Evolutionary conservation across 331 rosid genomes (phyloP).

Genomic region (Acacia pycnantha): DNA sequence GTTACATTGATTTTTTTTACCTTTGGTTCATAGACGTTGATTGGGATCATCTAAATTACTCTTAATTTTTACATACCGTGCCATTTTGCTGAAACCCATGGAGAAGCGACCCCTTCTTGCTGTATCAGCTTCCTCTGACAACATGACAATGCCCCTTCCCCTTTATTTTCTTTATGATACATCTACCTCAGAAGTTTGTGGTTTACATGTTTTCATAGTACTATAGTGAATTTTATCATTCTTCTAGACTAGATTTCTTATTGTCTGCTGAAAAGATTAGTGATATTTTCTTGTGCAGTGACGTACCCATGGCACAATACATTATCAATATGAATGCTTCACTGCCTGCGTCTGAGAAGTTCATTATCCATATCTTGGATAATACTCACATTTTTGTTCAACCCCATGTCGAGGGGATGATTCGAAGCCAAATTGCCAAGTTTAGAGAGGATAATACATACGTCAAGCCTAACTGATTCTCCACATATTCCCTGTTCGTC

Average conservation of each 20-base stretch:
- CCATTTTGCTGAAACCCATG: too few relatives aligned
- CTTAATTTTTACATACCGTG: not conserved
- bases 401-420: slow-evolving; percentile 70
- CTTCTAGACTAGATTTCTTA: not conserved
- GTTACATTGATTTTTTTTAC: not conserved
- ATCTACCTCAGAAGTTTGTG: not conserved
- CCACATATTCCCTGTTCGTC: not conserved
- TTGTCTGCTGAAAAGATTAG: slow-evolving; percentile 1
- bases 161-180: not conserved
- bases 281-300: slow-evolving; percentile 50
- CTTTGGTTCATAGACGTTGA: too few relatives aligned
- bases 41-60: not conserved
- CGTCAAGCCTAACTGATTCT: slow-evolving; percentile 69
- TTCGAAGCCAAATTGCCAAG: slow-evolving; percentile 68
- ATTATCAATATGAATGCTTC: slow-evolving; percentile 75
- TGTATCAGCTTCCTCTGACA: too few relatives aligned
- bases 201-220: not conserved
- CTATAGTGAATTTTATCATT: not conserved
- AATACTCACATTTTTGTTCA: slow-evolving; percentile 84
- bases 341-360: slow-evolving; percentile 67
- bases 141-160: too few relatives aligned
- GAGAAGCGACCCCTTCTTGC: too few relatives aligned
- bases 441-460: slow-evolving; percentile 85
- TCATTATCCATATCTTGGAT: slow-evolving; percentile 82
- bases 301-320: slow-evolving; percentile 91